A percentile compares a stretch with the other conserved stretches of the same genome.
Conservation (phyloP, 1,139 yeast species). For the Pichia sorboxylosa region DNA sequence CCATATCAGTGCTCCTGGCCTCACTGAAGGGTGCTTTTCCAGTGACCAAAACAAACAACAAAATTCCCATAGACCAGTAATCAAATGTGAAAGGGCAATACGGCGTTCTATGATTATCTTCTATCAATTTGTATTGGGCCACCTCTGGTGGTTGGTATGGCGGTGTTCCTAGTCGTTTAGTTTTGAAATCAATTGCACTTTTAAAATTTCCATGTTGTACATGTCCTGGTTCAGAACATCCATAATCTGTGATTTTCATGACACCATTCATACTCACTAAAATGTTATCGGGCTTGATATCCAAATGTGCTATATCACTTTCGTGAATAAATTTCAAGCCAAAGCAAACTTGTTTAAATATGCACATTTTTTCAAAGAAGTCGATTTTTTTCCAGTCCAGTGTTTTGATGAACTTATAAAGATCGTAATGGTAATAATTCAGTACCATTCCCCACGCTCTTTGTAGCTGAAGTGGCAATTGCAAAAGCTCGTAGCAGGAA, state of each 20-base stretch:
- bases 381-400: conserved; percentile 34
- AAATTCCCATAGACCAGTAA: conserved; percentile 56
- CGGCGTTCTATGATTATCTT: conserved; percentile 28
- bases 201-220: conserved; percentile 40
- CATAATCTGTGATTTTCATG: conserved; percentile 66
- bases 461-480: conserved; percentile 47
- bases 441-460: conserved; percentile 72
- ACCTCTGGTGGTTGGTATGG: conserved; percentile 77
- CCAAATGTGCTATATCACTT: conserved; percentile 49
- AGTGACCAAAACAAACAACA: conserved; percentile 44
- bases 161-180: conserved; percentile 60
- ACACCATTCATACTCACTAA: conserved; percentile 46
- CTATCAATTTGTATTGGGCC: conserved; percentile 34
- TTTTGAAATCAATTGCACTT: conserved; percentile 34
- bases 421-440: conserved; percentile 52
- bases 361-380: conserved; percentile 42
- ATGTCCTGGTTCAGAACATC: conserved; percentile 58
- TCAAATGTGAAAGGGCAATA: conserved; percentile 65
- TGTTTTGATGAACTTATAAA: conserved; percentile 33
- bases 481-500: conserved; percentile 41
- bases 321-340: conserved; percentile 46
- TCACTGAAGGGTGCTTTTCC: conserved; percentile 55
- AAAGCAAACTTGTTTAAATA: conserved; percentile 47
- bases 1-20: conserved; percentile 39
- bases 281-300: conserved; percentile 57